Evolutionary conservation across 768 basidiomycete species (phyloP), one percentile per base, ranked within the genome.

Genomic region (Tulasnella sp.): DNA sequence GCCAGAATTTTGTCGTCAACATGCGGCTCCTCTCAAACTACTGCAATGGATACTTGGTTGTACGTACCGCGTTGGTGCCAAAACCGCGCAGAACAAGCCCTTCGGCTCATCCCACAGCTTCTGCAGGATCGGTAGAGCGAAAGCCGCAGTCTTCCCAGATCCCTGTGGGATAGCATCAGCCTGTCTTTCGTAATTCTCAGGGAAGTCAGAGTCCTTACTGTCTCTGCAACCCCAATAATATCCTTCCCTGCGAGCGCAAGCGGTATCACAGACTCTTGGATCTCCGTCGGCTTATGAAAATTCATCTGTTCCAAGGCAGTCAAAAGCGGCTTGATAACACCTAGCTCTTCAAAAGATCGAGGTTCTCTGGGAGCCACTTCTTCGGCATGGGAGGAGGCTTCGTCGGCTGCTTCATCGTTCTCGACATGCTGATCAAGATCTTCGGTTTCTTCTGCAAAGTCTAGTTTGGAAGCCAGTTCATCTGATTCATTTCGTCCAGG

Each of bases 151-250:
- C 76, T 99, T 98, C 65, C 95, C 96, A 11, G 89, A 92, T 29
- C 96, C 96, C 62, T 63, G 24, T 38, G 4, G 15, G 55, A 38
- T 5, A 38, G 15, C 7, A 38, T 38, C 34, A 38, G 34, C 5
- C 7, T 38, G 34, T 38, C 5, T 38, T 38, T 15, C 5, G 13
- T 13, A 5, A 38, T 38, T 15, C 5, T 38, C 34, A 38, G 5
- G 34, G 7, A 38, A 38, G 34, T 15, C 34, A 15, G 34, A 34
- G 9, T 13, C 15, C 50, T 19, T 54, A 63, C 62, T 9, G 96
- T 99, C 65, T 90, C 85, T 30, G 96, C 96, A n/a, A 99, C 86
- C 19, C 96, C 96, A 61, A 99, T 98, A 65, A 99, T 89, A 74
- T 99, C 96, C 67, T 86, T 82, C 0, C 93, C 94, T 70, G 88